Percentiles rank a stretch among this genome's conserved stretches.
phyloP scores from a whole-genome alignment of 2,329 filamentous ascomycete species.

The Aspergillus ochraceus region DNA sequence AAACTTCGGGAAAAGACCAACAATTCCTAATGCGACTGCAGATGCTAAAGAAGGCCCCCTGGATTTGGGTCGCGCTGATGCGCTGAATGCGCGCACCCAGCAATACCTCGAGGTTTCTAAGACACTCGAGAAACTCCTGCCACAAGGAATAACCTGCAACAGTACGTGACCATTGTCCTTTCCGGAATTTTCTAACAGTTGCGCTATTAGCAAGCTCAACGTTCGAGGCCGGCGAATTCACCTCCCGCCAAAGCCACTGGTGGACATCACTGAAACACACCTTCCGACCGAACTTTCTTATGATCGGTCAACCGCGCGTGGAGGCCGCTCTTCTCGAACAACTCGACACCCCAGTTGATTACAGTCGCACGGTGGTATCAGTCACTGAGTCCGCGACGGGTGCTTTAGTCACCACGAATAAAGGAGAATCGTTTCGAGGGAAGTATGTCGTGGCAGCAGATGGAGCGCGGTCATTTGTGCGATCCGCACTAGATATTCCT shows the following conservation, averaged over 20 bases:
- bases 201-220: conserved; percentile 1
- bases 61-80: conserved; percentile 1
- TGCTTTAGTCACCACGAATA: not conserved
- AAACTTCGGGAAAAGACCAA: not conserved
- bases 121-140: not conserved
- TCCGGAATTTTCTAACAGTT: not conserved
- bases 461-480: conserved; percentile 4
- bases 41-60: conserved; percentile 2
- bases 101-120: conserved; percentile 2
- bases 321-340: conserved; percentile 2
- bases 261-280: conserved; percentile 7
- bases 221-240: conserved; percentile 5
- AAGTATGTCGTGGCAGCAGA: conserved; percentile 5
- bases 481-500: conserved; percentile 1
- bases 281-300: conserved; percentile 6
- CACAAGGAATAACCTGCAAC: conserved; percentile 2
- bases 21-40: not conserved
- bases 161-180: not conserved
- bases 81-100: conserved; percentile 3
- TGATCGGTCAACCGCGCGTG: conserved; percentile 4
- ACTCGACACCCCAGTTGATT: not conserved
- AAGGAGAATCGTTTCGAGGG: not conserved
- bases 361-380: not conserved
- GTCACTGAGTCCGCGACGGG: not conserved
- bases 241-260: conserved; percentile 8